Percentiles rank a stretch among this genome's conserved stretches.
Evolutionary conservation across 2,329 filamentous ascomycete genomes (phyloP).

Genomic region (Botrytis porri): DNA sequence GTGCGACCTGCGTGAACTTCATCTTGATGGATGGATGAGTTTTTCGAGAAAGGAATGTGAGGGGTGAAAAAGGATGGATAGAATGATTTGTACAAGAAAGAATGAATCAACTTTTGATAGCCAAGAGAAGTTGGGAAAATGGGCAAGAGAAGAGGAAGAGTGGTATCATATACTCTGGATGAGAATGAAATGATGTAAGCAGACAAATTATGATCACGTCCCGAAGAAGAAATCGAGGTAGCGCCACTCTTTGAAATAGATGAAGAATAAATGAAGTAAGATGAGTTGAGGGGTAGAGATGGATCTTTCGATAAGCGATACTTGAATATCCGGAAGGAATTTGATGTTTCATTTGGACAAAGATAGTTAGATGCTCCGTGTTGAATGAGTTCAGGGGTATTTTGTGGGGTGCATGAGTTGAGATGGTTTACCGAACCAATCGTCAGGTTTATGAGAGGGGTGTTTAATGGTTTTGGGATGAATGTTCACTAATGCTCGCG

Average conservation of each 20-base stretch:
- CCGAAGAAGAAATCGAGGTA: neutral
- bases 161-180: no score
- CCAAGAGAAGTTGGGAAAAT: neutral
- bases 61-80: neutral
- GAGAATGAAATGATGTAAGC: constrained; percentile 1
- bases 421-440: neutral
- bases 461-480: neutral
- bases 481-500: no score
- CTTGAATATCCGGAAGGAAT: neutral
- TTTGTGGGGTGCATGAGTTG: constrained; percentile 1
- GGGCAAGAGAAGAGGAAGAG: neutral
- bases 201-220: neutral
- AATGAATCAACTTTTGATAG: neutral
- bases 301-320: constrained; percentile 13
- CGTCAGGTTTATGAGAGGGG: neutral
- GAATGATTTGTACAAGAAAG: neutral
- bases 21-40: constrained; percentile 3
- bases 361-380: constrained; percentile 5
- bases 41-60: neutral
- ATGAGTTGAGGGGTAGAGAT: constrained; percentile 10
- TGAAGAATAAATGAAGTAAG: constrained; percentile 17
- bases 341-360: constrained; percentile 4
- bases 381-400: neutral
- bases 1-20: constrained; percentile 22
- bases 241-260: neutral